Percentiles rank a stretch among this genome's conserved stretches.
These are phyloP conservation scores for Thelonectria discophora DNA, from an alignment of 2,329 filamentous ascomycete genomes.

Conservation along the genomic window DNA sequence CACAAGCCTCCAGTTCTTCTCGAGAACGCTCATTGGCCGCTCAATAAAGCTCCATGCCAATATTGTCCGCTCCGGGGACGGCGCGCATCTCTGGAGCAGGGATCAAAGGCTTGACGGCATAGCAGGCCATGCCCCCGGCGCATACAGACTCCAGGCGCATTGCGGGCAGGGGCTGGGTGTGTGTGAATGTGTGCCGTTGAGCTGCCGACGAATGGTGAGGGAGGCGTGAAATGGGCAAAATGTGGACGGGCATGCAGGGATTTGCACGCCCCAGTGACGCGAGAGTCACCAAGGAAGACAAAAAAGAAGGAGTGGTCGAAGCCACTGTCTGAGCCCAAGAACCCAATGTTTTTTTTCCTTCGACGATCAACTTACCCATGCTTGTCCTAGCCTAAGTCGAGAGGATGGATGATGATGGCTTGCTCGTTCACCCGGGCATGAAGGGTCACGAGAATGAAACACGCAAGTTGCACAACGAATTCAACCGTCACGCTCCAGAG, in stretches of 20 bases:
- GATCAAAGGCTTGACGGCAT: conserved; percentile 22
- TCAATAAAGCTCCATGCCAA: conserved; percentile 20
- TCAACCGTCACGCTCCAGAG: background rate
- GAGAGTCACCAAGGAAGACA: conserved; percentile 41
- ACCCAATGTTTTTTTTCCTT: conserved; percentile 4
- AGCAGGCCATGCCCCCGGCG: conserved; percentile 21
- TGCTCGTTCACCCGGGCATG: background rate
- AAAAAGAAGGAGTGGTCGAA: conserved; percentile 43
- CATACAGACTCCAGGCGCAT: conserved; percentile 30
- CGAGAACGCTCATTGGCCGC: conserved; percentile 26
- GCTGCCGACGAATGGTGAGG: conserved; percentile 17
- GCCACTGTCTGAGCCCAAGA: conserved; percentile 21
- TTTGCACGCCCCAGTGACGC: conserved; percentile 30
- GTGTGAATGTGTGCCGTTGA: conserved; percentile 12
- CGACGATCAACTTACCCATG: background rate
- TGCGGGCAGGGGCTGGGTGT: conserved; percentile 30
- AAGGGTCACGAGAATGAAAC: background rate
- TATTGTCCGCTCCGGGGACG: conserved; percentile 25
- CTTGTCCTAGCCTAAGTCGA: background rate
- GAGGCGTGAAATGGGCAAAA: conserved; percentile 32
- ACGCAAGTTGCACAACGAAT: background rate
- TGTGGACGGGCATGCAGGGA: conserved; percentile 29
- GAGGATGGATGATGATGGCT: background rate
- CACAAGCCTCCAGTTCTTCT: conserved; percentile 20
- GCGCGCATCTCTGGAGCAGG: conserved; percentile 17